phyloP scores from a whole-genome alignment of 2,329 filamentous ascomycete species.

The Talaromyces albobiverticillius region DNA sequence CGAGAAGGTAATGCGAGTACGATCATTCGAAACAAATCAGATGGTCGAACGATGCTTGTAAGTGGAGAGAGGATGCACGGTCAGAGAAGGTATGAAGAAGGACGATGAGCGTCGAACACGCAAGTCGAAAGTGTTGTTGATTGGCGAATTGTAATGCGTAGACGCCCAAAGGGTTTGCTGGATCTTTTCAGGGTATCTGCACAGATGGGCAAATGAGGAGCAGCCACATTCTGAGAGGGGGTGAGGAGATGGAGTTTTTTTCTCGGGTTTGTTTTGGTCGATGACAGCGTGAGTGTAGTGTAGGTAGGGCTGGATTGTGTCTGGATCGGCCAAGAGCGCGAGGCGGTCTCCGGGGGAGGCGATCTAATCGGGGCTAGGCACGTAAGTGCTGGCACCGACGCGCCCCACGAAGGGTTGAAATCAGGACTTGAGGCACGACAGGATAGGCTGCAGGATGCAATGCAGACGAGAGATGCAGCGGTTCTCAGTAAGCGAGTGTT shows the following conservation, averaged over 20 bases:
- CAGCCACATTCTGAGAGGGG: conserved; percentile 16
- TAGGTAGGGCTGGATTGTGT: conserved; percentile 13
- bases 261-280: conserved; percentile 5
- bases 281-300: conserved; percentile 1
- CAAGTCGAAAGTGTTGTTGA: not conserved
- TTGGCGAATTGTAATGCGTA: conserved; percentile 7
- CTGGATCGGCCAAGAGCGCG: conserved; percentile 13
- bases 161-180: conserved; percentile 9
- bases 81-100: conserved; percentile 1
- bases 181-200: not conserved
- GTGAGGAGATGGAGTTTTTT: not conserved
- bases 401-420: not conserved
- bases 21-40: conserved; percentile 12
- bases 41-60: no score
- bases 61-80: not conserved
- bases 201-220: conserved; percentile 14
- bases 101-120: conserved; percentile 5
- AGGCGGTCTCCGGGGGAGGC: conserved; percentile 8
- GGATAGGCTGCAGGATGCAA: not conserved
- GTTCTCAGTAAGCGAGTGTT: conserved; percentile 5
- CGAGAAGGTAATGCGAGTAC: conserved; percentile 32
- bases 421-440: no score
- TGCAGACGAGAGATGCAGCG: not conserved
- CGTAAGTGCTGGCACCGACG: conserved; percentile 13
- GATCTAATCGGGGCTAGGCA: conserved; percentile 15